phyloP scores from a whole-genome alignment of 257 asterid species.

The Paraleonurus japonicus region DNA sequence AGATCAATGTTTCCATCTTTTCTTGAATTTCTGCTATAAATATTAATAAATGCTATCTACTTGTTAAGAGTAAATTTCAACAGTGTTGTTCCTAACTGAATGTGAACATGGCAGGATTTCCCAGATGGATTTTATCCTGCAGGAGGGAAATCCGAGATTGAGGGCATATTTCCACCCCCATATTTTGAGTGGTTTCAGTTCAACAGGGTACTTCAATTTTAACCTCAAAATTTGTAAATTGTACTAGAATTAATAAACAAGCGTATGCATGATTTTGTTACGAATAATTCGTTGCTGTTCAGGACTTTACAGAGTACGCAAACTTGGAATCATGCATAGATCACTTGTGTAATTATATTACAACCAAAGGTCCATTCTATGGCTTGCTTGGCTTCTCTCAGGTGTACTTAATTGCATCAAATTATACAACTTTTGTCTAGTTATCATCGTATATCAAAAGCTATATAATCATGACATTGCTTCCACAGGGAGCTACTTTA shows the following conservation, averaged over 20 bases:
- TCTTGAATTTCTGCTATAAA: neutral
- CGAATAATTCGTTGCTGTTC: neutral
- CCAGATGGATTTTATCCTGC: constrained; percentile 60
- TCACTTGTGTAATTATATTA: constrained; percentile 47
- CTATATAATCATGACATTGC: neutral
- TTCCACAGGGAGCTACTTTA: constrained; percentile 54
- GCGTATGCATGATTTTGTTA: neutral
- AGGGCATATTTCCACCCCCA: constrained; percentile 67
- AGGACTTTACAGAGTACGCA: constrained; percentile 66
- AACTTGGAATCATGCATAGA: constrained; percentile 61
- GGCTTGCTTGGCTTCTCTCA: constrained; percentile 74
- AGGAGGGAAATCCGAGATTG: constrained; percentile 64
- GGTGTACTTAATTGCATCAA: constrained; percentile 24
- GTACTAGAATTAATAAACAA: neutral
- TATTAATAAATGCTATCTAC: neutral
- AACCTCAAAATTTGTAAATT: neutral
- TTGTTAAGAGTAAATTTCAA: neutral
- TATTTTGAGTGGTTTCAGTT: constrained; percentile 73
- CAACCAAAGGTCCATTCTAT: constrained; percentile 58
- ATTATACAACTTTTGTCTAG: neutral
- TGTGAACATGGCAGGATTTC: constrained; percentile 39
- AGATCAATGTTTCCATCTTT: neutral
- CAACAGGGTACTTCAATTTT: constrained; percentile 37
- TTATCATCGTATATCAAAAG: neutral
- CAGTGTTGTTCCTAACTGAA: neutral